Percentiles rank a stretch among this genome's conserved stretches.
These are phyloP conservation scores for Penicillium steckii DNA, from an alignment of 495 filamentous ascomycete genomes.

Conservation along the genomic window DNA sequence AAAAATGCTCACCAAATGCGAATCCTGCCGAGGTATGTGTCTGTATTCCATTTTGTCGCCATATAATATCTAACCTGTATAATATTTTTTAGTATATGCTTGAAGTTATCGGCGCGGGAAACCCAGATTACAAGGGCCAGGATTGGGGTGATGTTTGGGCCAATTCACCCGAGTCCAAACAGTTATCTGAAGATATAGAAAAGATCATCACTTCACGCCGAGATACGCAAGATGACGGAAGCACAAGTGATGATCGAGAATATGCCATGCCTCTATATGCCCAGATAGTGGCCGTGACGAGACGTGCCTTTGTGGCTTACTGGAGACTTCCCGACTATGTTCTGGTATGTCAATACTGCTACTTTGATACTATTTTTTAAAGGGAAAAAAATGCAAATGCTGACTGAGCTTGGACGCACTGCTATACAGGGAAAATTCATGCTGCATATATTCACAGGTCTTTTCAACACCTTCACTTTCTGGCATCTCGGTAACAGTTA, in stretches of 20 bases:
- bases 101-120: slow-evolving; percentile 62
- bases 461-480: slow-evolving; percentile 68
- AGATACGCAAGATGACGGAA: slow-evolving; percentile 24
- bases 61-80: not conserved
- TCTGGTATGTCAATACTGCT: slow-evolving; percentile 35
- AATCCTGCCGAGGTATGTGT: slow-evolving; percentile 60
- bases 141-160: slow-evolving; percentile 64
- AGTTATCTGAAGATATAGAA: slow-evolving; percentile 47
- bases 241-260: slow-evolving; percentile 46
- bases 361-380: not conserved
- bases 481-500: slow-evolving; percentile 56
- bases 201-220: slow-evolving; percentile 39
- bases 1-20: slow-evolving; percentile 50
- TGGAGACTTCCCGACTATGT: slow-evolving; percentile 62
- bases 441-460: slow-evolving; percentile 61
- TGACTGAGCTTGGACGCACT: not conserved
- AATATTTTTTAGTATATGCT: slow-evolving; percentile 54
- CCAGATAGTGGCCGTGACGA: slow-evolving; percentile 49
- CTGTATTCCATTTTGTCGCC: too few species aligned
- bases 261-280: slow-evolving; percentile 59
- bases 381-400: not conserved
- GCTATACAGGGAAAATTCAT: slow-evolving; percentile 51
- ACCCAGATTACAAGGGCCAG: slow-evolving; percentile 59
- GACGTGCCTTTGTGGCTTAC: slow-evolving; percentile 56
- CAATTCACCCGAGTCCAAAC: slow-evolving; percentile 42